Evolutionary conservation across 768 basidiomycete genomes (phyloP), one percentile per base, ranked within the genome.

Genomic region (Cantharellus anzutake): DNA sequence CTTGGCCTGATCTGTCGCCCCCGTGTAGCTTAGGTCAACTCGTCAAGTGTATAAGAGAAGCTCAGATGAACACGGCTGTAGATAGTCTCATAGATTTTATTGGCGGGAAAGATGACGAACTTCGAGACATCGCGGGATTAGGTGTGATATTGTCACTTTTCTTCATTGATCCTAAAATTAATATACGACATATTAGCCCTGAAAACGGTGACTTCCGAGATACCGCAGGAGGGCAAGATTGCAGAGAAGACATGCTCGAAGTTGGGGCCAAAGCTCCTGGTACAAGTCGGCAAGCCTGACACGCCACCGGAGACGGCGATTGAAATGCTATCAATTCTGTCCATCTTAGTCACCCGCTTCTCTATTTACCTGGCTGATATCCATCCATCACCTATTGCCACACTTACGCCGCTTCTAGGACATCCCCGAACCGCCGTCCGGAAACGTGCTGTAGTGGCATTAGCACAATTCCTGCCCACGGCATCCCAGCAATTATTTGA

Each of bases 201-300:
- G 60, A 98, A 97, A 73, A 94, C 91, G 2, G 92, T 98, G 64
- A 91, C 92, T 3, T 78, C 84, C 16, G 92, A 97, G 70, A 75
- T 98, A 56, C 86, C 88, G 4, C 78, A 80, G 3, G 86, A 86
- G 63, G 83, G 86, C 58, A 83, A 81, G 66, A 81, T 93, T 60
- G 84, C 85, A 0, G 75, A 75, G 1, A 82, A 82, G 48, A 86
- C 86, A 41, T 90, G 89, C 66, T 80, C 81, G 51, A 91, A 86
- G 71, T 74, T 97, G 56, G 82, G 86, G 2, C 86, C 90, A 4
- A 86, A 86, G 68, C 74, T 96, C 4, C 77, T 97, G 5, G 76
- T 71, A 2, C 89, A 93, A 66, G 76, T 94, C 16, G 74, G 81
- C 56, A 86, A 84, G 86, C 71, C 78, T 53, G 76, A 73, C 62